Evolutionary conservation across 2,329 filamentous ascomycete species (phyloP), one percentile per base, ranked within the genome.

Genomic region (Paecilomyces sp.): DNA sequence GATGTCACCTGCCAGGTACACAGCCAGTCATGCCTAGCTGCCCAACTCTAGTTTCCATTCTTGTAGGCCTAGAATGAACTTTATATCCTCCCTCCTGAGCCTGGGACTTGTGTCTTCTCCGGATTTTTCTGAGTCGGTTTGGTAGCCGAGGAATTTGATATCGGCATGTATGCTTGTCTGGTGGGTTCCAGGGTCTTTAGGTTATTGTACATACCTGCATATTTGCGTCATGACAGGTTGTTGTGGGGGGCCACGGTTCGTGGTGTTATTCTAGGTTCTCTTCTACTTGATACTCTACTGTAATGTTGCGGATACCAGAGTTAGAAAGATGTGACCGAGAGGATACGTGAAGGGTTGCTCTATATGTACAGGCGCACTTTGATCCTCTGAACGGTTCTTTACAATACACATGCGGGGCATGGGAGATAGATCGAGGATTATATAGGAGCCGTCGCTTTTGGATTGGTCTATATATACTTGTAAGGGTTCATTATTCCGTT

Each of bases 401-500:
- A 47, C 41, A 18, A n/a, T 47, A 18, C 41, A 53, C 8, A 28
- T 30, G 28, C 28, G n/a, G 22, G 22, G 4, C 22, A 5, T 25
- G 22, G 8, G 50, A 53, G 51, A 25, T 13, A 2, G 51, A 53
- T 28, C 22, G 28, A 53, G 15, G 7, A 25, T 25, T 12, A 30
- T 5, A 5, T 8, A 28, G 51, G 28, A 25, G 51, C 24, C 25
- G 24, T 53, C 28, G 22, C 51, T 53, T 25, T 25, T 13, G 11
- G 24, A 53, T 53, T 30, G 7, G 51, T 65, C 63, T 72, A 77
- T 55, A 97, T 89, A 75, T 97, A 97, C 79, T 97, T 97, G 81
- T 97, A 97, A 0, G 93, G 93, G 78, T 97, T 97, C 91, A 97
- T 95, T 76, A 97, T 97, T 55, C 92, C 92, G 67, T 96, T 96